A percentile compares a stretch with the other conserved stretches of the same genome.
Conservation (phyloP, 1,284 basidiomycete species). For the Rhodotorula glutinis region DNA sequence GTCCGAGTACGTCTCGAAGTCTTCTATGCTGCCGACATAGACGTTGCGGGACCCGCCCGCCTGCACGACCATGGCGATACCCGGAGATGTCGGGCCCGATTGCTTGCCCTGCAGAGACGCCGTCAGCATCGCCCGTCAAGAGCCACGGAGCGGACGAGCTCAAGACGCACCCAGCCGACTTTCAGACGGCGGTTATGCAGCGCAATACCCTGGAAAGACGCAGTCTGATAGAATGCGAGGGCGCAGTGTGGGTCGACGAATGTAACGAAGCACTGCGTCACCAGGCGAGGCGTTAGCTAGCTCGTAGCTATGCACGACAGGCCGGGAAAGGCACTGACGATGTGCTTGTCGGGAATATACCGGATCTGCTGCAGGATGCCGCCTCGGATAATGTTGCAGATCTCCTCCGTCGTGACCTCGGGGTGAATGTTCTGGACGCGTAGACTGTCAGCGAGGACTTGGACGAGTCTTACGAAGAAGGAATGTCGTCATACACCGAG, state of each 20-base stretch:
- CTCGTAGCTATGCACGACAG: no score
- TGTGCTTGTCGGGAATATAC: constrained; percentile 91
- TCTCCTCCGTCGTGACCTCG: constrained; percentile 83
- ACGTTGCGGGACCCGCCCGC: constrained; percentile 89
- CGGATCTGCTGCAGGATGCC: constrained; percentile 79
- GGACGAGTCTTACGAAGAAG: not conserved
- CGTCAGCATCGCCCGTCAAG: not conserved
- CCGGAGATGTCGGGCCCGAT: constrained; percentile 67
- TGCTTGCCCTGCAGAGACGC: constrained; percentile 35
- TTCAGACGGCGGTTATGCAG: constrained; percentile 87
- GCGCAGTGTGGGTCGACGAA: constrained; percentile 65
- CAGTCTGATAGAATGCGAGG: constrained; percentile 85
- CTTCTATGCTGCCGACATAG: constrained; percentile 72
- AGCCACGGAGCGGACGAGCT: not conserved
- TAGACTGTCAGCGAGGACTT: not conserved
- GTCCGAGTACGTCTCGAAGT: constrained; percentile 81
- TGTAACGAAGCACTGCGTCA: constrained; percentile 42
- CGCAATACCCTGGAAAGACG: constrained; percentile 78
- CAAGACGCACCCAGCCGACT: constrained; percentile 73
- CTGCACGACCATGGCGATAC: constrained; percentile 79
- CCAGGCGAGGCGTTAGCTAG: not conserved
- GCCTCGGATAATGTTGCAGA: constrained; percentile 89
- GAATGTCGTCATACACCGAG: constrained; percentile 49
- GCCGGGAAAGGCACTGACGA: constrained; percentile 65
- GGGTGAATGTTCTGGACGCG: constrained; percentile 70